Evolutionary conservation across 1,139 yeast species (phyloP).

Genomic region (Martiniozyma asiatica): DNA sequence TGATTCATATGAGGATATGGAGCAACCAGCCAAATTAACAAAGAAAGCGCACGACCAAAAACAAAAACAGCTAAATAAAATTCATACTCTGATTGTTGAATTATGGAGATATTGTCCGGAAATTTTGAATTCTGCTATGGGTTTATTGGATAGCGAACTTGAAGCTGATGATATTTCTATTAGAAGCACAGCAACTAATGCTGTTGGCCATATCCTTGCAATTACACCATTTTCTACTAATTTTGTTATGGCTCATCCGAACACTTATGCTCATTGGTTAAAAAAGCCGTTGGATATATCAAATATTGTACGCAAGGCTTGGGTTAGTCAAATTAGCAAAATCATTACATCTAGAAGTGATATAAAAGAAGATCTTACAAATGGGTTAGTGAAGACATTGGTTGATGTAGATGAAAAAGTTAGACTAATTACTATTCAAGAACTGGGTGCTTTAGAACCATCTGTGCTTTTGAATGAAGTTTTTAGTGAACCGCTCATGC

Average conservation of each 20-base stretch:
- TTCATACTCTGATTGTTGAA: constrained; percentile 53
- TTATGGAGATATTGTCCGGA: constrained; percentile 77
- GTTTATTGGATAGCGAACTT: constrained; percentile 70
- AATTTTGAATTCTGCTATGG: constrained; percentile 59
- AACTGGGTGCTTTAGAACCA: constrained; percentile 11
- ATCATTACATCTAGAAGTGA: constrained; percentile 39
- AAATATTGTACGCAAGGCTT: constrained; percentile 48
- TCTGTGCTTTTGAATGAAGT: constrained; percentile 26
- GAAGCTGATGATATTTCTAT: constrained; percentile 57
- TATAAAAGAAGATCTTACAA: constrained; percentile 36
- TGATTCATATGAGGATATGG: constrained; percentile 14
- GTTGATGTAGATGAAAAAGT: constrained; percentile 71
- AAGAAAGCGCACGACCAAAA: constrained; percentile 23
- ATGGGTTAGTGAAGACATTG: constrained; percentile 55
- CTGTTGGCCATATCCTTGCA: constrained; percentile 59
- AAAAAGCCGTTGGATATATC: constrained; percentile 64
- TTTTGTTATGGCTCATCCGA: constrained; percentile 47
- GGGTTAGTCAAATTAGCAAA: constrained; percentile 50
- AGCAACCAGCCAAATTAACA: not conserved
- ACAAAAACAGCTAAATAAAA: constrained; percentile 32
- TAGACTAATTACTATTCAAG: constrained; percentile 45
- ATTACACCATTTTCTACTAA: constrained; percentile 36
- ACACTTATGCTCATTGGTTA: constrained; percentile 62
- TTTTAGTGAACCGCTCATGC: constrained; percentile 35
- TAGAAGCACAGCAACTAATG: constrained; percentile 58